Base-by-base conservation (phyloP, 2,329 filamentous ascomycete genomes). In the Ilyonectria sp. region DNA sequence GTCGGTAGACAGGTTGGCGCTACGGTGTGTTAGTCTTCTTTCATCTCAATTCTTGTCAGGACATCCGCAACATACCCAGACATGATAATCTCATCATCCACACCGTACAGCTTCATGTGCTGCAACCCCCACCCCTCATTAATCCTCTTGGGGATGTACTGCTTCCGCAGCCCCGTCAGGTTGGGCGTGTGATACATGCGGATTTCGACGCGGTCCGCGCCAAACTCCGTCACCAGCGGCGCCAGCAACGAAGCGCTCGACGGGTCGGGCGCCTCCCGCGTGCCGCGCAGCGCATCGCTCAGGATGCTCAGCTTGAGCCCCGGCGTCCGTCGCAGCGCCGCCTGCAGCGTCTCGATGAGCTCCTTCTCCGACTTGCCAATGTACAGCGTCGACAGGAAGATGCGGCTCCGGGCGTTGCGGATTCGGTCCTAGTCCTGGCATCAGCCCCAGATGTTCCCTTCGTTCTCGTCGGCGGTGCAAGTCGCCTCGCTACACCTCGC, bases 131-230 rank as follows among this genome's bases (percentile, higher is more conserved):
- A 99, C 19, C 96, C 96, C 82, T 99, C 96, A 74, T 99, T 99
- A 79, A 99, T 95, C 21, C 96, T 88, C 77, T 90, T 93, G 0
- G 96, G 96, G 2, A 98, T 89, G 72, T 93, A 85, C 75, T 91
- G 91, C 82, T 98, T 98, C 57, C 92, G 89, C 64, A 97, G 74
- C 0, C 96, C 96, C 3, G 93, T 97, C 70, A 99, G 82, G 76
- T 99, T 99, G 0, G 96, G 96, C 1, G 96, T 99, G 81, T 99
- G 96, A 78, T 97, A 99, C 94, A 99, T 97, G 74, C 95, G 92
- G 70, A 99, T 90, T 77, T 98, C 94, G 46, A 99, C 94, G 43
- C 95, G 89, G 1, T 93, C 90, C 5, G 90, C 79, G 0, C 95
- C 95, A 81, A 98, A 97, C 74, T 97, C 94, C 7, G 87, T 82